phyloP scores from a whole-genome alignment of 2,329 filamentous ascomycete species.

The Ceratocystis cubensis region DNA sequence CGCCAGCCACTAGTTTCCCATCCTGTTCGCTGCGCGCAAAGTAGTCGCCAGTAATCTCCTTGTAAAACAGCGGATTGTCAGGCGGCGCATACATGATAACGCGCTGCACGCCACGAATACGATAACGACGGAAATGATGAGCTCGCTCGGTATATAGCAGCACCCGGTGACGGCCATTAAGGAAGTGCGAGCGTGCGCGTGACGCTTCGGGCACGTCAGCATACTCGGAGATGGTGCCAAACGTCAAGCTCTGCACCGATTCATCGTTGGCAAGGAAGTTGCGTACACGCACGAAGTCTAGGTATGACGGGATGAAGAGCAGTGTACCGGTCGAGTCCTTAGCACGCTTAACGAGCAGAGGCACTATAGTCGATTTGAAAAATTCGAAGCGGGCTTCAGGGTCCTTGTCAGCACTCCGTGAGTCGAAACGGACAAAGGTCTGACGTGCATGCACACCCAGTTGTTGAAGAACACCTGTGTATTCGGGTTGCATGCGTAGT shows the following conservation, averaged over 20 bases:
- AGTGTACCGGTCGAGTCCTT: constrained; percentile 57
- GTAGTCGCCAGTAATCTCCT: constrained; percentile 59
- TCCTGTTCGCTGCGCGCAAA: constrained; percentile 48
- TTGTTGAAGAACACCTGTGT: constrained; percentile 60
- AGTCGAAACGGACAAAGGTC: constrained; percentile 79
- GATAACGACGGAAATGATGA: constrained; percentile 92
- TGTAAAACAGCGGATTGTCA: constrained; percentile 74
- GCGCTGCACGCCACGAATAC: constrained; percentile 64
- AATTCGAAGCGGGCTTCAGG: constrained; percentile 84
- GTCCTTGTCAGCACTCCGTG: constrained; percentile 45
- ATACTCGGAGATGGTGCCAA: constrained; percentile 84
- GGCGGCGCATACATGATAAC: constrained; percentile 86
- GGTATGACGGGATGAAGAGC: constrained; percentile 82
- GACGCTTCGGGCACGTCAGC: constrained; percentile 65
- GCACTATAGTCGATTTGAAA: constrained; percentile 72
- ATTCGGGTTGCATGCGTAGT: constrained; percentile 53
- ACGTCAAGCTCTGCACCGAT: constrained; percentile 42
- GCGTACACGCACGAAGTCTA: constrained; percentile 86
- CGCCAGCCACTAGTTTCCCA: constrained; percentile 41
- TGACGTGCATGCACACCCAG: constrained; percentile 63
- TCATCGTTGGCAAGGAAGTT: constrained; percentile 75
- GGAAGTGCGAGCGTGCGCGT: constrained; percentile 75
- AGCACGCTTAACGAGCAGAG: constrained; percentile 56
- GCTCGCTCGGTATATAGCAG: constrained; percentile 86
- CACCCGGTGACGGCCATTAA: constrained; percentile 67